Base-by-base conservation (phyloP, 345 rosid species). In the Heritiera fomes region DNA sequence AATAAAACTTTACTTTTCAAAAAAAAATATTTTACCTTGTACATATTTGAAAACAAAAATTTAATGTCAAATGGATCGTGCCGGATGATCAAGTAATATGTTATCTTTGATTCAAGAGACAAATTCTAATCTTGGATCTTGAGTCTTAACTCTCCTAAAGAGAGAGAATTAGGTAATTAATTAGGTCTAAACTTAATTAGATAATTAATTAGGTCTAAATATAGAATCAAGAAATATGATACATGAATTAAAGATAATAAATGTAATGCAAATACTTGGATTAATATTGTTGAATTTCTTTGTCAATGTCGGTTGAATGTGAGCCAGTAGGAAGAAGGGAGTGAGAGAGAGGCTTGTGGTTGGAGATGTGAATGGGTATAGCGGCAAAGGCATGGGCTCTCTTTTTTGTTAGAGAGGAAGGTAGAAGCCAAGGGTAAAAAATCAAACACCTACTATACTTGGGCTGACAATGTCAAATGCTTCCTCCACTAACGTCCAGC, bases 401-500 rank as follows among this genome's bases (percentile, higher is more conserved):
- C 6, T 52, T 52, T 52, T 52, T 52, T 17, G 7, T 53, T 6
- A 13, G 18, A 15, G 7, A 5, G 4, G 8, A 3, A 20, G 4
- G 13, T 9, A 20, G 20, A 20, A 38, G 73, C 56, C 11, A 71
- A 53, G 53, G 41, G 50, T 60, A 63, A 63, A 18, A 6, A 74
- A 82, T 79, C 34, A 84, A 80, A 38, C 6, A 38, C 14, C 20
- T 78, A 68, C 85, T 50, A 78, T 1, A 77, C 17, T 45, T 80
- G 85, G 81, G 46, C 49, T 75, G 85, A 86, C 87, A 84, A 67
- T 23, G 15, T 43, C 66, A 75, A 78, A 72, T 82, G 84, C 75
- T n/a, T 40, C 28, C 72, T 40, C 81, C 89, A 82, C 82, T 82
- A 73, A 7, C 78, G 20, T 78, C 77, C 77, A 82, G 58, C 40